Evolutionary conservation across 2,329 filamentous ascomycete genomes (phyloP).

Genomic region (Zymoseptoria ardabiliae): DNA sequence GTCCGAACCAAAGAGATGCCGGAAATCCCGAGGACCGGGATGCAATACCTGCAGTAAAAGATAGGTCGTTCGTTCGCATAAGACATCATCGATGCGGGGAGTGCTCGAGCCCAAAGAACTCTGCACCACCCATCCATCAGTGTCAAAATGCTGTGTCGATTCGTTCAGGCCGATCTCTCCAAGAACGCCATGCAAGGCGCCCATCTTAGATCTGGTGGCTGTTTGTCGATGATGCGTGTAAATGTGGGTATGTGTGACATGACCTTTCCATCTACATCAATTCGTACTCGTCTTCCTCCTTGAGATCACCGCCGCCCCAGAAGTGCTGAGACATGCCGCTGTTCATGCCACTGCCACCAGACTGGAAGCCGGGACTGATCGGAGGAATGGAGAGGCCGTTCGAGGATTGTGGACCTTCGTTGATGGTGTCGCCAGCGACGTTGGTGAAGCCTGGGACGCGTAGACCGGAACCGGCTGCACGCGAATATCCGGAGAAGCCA

Average conservation of each 20-base stretch:
- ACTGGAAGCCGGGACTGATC: slow-evolving; percentile 48
- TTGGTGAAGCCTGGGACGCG: slow-evolving; percentile 92
- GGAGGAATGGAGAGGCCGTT: slow-evolving; percentile 26
- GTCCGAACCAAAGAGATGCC: not conserved
- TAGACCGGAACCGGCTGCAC: slow-evolving; percentile 73
- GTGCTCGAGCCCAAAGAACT: not conserved
- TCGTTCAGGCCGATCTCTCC: not conserved
- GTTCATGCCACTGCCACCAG: slow-evolving; percentile 59
- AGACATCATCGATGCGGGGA: not conserved
- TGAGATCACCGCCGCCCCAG: slow-evolving; percentile 55
- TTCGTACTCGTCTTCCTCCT: slow-evolving; percentile 85
- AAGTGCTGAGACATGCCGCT: slow-evolving; percentile 38
- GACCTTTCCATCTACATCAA: not conserved
- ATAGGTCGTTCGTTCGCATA: not conserved
- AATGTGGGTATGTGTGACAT: not conserved
- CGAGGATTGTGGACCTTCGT: slow-evolving; percentile 47
- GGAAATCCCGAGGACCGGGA: not conserved
- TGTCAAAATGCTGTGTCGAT: not conserved
- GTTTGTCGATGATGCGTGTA: slow-evolving; percentile 5
- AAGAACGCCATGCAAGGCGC: not conserved
- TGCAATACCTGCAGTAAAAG: not conserved
- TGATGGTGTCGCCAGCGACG: slow-evolving; percentile 70
- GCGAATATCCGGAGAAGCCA: slow-evolving; percentile 63
- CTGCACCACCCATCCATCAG: not conserved
- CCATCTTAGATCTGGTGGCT: slow-evolving; percentile 3